These are phyloP conservation scores for Eucalyptus pauciflora DNA, from an alignment of 345 rosid species.

Conservation along the genomic window DNA sequence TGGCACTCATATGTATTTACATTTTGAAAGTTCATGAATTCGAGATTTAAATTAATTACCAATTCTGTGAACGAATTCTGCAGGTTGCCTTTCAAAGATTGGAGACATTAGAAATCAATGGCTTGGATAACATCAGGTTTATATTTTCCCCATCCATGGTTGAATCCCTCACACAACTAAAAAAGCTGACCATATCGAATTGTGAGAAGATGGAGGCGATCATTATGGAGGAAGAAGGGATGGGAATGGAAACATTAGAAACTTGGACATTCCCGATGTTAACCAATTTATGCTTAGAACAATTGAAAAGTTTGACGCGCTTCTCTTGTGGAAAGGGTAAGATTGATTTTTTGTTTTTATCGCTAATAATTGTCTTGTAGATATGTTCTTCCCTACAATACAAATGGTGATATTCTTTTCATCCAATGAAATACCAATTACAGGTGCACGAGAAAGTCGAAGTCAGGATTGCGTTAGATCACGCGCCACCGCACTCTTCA, in stretches of 20 bases:
- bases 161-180: neutral
- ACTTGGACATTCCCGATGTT: rapidly evolving
- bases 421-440: too few relatives aligned
- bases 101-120: too few relatives aligned
- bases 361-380: rapidly evolving
- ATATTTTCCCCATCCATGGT: neutral
- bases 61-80: too few relatives aligned
- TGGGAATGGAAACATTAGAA: neutral
- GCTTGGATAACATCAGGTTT: too few relatives aligned
- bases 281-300: rapidly evolving
- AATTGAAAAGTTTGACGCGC: rapidly evolving
- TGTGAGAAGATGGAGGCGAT: neutral
- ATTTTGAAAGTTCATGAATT: too few relatives aligned
- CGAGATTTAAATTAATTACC: too few relatives aligned
- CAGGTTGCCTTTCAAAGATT: too few relatives aligned
- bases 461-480: rapidly evolving
- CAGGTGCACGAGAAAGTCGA: too few relatives aligned
- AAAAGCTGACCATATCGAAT: rapidly evolving
- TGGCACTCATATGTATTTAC: too few relatives aligned
- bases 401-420: too few relatives aligned
- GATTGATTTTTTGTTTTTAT: neutral
- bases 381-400: rapidly evolving
- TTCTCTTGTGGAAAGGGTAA: neutral
- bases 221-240: neutral
- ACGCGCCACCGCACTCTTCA: too few relatives aligned